Evolutionary conservation across 148 eudicot species (phyloP), one percentile per base, ranked within the genome.

Genomic region (Dysphania ambrosioides): DNA sequence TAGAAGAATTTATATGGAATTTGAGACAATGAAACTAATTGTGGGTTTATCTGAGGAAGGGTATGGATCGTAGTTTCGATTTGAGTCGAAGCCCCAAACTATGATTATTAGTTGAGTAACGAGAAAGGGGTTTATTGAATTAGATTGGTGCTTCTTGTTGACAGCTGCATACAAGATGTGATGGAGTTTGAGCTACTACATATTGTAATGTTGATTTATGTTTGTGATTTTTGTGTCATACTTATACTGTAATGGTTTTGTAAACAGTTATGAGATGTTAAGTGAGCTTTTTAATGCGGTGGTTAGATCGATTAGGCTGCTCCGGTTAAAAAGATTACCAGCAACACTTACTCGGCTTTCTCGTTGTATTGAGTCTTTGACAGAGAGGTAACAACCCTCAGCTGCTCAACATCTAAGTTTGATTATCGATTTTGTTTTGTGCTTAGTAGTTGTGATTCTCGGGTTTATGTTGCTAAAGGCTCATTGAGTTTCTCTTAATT

Each of bases 241-340:
- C 70, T 68, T 21, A 26, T 57, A 6, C 10, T 47, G 34, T 58
- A 4, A 18, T 70, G 56, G 5, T 60, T 23, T 59, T 8, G 40
- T 65, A 36, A 35, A 38, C 69, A 95, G 93, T 87, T 84, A 82
- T 75, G 89, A 83, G 68, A 70, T 83, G 60, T 64, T 95, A 84
- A 78, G 86, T 47, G 79, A 85, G 80, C 86, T 90, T 77, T 90
- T 92, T 82, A 77, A 79, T 66, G 85, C 90, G 68, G 83, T 95
- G 87, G 89, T 83, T 73, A 79, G 81, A 74, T 84, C 92, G 27
- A 83, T 95, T 78, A 84, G 88, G 23, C 79, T 92, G 35, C 84
- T 89, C 30, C 82, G 82, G 34, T 26, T 88, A 70, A 87, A 83
- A 80, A 73, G 88, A 62, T 68, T 51, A 15, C 44, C 78, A 5